These are phyloP conservation scores for Penicillium nucicola DNA, from an alignment of 495 filamentous ascomycete genomes.

Conservation along the genomic window DNA sequence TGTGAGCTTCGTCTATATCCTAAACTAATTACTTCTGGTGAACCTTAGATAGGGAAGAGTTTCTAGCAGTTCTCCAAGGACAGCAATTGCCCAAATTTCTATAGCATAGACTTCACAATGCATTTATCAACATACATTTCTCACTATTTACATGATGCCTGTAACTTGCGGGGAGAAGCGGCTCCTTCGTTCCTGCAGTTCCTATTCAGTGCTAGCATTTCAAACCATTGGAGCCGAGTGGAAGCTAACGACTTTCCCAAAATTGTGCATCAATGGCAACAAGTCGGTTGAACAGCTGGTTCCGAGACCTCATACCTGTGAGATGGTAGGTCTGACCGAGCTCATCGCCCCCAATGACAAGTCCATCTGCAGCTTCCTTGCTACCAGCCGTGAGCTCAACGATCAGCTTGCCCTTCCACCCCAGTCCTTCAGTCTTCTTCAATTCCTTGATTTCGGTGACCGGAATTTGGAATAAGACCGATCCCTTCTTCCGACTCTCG, in stretches of 20 bases:
- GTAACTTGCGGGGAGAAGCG: too few species aligned
- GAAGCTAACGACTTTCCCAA: constrained; percentile 73
- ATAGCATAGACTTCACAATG: not conserved
- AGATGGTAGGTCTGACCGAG: constrained; percentile 53
- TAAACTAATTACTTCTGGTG: constrained; percentile 37
- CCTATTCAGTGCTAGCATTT: too few species aligned
- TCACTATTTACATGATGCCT: too few species aligned
- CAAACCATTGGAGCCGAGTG: constrained; percentile 36
- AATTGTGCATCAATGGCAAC: constrained; percentile 81
- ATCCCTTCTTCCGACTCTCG: constrained; percentile 38
- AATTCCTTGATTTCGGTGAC: constrained; percentile 63
- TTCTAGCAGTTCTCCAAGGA: constrained; percentile 18
- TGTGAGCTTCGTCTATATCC: not conserved
- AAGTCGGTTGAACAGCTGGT: constrained; percentile 84
- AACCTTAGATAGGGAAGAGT: constrained; percentile 42
- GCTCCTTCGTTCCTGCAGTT: too few species aligned
- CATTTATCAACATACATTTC: not conserved
- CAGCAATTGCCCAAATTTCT: constrained; percentile 1
- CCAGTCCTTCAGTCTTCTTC: constrained; percentile 79
- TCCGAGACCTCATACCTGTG: constrained; percentile 70
- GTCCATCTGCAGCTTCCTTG: constrained; percentile 72
- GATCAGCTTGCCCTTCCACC: constrained; percentile 85
- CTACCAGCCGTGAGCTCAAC: constrained; percentile 74
- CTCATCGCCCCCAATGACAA: constrained; percentile 60
- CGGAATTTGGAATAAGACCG: constrained; percentile 45